These are phyloP conservation scores for Saxophila tyrrhenica DNA, from an alignment of 495 filamentous ascomycete species.

Conservation along the genomic window DNA sequence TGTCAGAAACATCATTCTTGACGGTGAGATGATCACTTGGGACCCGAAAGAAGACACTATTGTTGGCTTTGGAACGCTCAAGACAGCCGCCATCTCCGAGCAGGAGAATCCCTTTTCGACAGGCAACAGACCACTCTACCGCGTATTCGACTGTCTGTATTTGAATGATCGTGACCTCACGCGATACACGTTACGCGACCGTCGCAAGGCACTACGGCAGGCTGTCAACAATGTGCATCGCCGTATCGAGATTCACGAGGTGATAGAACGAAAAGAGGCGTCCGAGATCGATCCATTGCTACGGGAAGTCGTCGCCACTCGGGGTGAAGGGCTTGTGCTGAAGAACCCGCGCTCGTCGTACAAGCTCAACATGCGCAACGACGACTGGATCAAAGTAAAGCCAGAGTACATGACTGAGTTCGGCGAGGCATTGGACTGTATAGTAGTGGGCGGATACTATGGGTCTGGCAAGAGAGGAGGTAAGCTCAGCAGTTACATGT, in stretches of 20 bases:
- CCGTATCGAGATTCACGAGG: conserved; percentile 74
- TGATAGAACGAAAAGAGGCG: conserved; percentile 50
- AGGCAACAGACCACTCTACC: conserved; percentile 68
- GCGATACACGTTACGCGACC: conserved; percentile 70
- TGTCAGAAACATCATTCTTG: conserved; percentile 78
- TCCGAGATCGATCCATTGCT: conserved; percentile 67
- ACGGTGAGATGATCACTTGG: conserved; percentile 99
- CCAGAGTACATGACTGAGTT: conserved; percentile 98
- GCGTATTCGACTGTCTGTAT: conserved; percentile 83
- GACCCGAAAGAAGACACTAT: conserved; percentile 77
- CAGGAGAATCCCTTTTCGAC: conserved; percentile 61
- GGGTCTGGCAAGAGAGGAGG: conserved; percentile 79
- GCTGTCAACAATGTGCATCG: conserved; percentile 54
- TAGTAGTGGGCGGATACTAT: conserved; percentile 88
- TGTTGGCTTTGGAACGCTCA: conserved; percentile 83
- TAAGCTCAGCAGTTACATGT: conserved; percentile 71
- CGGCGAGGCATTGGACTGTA: conserved; percentile 81
- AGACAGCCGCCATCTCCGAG: conserved; percentile 76
- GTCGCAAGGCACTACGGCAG: conserved; percentile 60
- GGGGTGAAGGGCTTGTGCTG: conserved; percentile 82
- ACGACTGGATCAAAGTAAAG: conserved; percentile 98
- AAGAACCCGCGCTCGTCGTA: conserved; percentile 89
- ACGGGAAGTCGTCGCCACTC: conserved; percentile 72
- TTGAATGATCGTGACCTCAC: conserved; percentile 73
- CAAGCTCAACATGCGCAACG: conserved; percentile 78